phyloP scores from a whole-genome alignment of 2,329 filamentous ascomycete species.

The Septoria petroselini region DNA sequence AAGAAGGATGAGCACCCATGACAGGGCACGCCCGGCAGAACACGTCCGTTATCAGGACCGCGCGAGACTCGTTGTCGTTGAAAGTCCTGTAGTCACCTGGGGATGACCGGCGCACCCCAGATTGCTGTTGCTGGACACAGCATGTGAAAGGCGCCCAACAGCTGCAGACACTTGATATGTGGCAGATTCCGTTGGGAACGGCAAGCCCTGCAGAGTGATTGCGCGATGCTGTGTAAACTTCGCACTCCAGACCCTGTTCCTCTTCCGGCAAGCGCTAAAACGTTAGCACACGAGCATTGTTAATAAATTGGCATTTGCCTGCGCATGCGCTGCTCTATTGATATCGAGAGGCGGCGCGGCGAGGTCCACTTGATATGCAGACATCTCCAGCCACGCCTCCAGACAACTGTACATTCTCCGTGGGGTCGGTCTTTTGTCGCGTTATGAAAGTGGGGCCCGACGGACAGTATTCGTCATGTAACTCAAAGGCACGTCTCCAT shows the following conservation, averaged over 20 bases:
- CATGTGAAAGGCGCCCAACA: slow-evolving; percentile 7
- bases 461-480: background rate
- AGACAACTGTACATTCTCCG: slow-evolving; percentile 12
- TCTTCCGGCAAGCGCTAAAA: slow-evolving; percentile 1
- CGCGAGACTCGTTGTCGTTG: background rate
- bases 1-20: slow-evolving; percentile 6
- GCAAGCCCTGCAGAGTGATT: slow-evolving; percentile 16
- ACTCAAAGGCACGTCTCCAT: slow-evolving; percentile 6
- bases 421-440: slow-evolving; percentile 16
- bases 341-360: too few species aligned
- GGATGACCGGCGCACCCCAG: slow-evolving; percentile 11
- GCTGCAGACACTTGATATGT: slow-evolving; percentile 9
- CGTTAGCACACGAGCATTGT: too few species aligned
- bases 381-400: slow-evolving; percentile 4
- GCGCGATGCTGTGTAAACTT: slow-evolving; percentile 10
- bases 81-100: too few species aligned
- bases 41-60: background rate
- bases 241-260: slow-evolving; percentile 5
- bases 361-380: slow-evolving; percentile 3
- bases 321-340: slow-evolving; percentile 6
- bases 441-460: slow-evolving; percentile 8
- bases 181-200: slow-evolving; percentile 18
- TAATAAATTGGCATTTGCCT: background rate
- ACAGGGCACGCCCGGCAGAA: background rate
- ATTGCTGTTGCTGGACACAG: slow-evolving; percentile 13